These are phyloP conservation scores for Akanthomyces dipterigenus DNA, from an alignment of 2,329 filamentous ascomycete genomes.

Conservation along the genomic window DNA sequence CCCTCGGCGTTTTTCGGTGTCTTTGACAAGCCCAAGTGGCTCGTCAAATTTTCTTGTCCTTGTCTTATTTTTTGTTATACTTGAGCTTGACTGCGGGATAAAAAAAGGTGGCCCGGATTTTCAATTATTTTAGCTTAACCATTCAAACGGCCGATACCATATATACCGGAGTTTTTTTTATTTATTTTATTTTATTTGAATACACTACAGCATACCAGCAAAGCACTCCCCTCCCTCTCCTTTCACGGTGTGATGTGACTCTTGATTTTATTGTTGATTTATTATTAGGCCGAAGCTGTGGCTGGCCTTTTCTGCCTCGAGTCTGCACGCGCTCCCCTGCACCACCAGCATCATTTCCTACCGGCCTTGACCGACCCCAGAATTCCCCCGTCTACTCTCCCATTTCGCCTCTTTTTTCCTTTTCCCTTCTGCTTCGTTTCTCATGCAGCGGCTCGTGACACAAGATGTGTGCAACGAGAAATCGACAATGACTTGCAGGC, in stretches of 20 bases:
- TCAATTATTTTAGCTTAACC: not conserved
- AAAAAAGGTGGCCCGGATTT: not conserved
- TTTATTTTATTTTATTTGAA: not conserved
- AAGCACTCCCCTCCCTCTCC: not conserved
- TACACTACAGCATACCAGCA: not conserved
- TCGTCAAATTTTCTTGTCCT: not conserved
- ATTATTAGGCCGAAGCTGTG: no score
- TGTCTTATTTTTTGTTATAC: no score
- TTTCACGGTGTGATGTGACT: no score
- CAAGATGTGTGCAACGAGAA: slow-evolving; percentile 3
- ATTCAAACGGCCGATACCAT: not conserved
- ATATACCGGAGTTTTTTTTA: not conserved
- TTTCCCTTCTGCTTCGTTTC: no score
- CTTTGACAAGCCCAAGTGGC: not conserved
- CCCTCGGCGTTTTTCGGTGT: not conserved
- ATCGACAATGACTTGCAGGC: not conserved
- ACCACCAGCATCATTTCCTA: no score
- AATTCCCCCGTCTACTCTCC: no score
- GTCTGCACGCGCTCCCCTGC: no score
- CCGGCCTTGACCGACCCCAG: no score
- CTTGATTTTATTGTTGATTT: no score
- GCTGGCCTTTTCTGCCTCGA: no score
- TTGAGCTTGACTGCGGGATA: not conserved
- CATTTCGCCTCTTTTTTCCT: no score
- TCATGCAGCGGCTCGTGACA: not conserved